Conservation (phyloP, 495 filamentous ascomycete species). For the Aspergillus incahuasiensis region DNA sequence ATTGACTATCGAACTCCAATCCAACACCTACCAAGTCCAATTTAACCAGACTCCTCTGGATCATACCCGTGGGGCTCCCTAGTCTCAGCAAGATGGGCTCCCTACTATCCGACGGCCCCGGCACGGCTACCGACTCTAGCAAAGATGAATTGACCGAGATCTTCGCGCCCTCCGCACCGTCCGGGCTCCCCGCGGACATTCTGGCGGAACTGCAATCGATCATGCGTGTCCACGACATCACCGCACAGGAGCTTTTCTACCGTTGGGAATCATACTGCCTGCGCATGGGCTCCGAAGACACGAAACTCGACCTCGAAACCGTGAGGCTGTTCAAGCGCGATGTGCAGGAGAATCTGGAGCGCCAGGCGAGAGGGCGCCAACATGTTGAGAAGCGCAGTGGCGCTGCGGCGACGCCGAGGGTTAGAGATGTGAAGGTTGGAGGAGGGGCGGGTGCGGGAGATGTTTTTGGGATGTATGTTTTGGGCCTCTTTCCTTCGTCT, state of each 20-base stretch:
- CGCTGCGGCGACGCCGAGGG: conserved; percentile 60
- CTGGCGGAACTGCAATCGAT: conserved; percentile 76
- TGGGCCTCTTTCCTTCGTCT: background rate
- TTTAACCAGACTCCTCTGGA: background rate
- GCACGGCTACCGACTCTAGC: conserved; percentile 12
- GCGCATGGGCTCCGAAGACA: conserved; percentile 78
- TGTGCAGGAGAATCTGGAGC: conserved; percentile 76
- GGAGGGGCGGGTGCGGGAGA: conserved; percentile 41
- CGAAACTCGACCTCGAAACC: conserved; percentile 61
- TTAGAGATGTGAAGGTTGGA: conserved; percentile 38
- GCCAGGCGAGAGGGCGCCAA: conserved; percentile 51
- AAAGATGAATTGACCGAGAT: conserved; percentile 59
- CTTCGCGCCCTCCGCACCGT: conserved; percentile 53
- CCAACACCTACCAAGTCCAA: background rate
- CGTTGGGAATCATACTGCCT: conserved; percentile 98
- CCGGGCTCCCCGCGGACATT: conserved; percentile 65
- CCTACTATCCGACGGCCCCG: conserved; percentile 5
- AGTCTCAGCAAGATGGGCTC: background rate
- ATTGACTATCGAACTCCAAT: background rate
- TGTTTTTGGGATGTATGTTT: conserved; percentile 76
- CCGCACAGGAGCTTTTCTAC: conserved; percentile 80
- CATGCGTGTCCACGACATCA: conserved; percentile 70
- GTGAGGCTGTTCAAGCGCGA: conserved; percentile 77
- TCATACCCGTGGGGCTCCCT: background rate
- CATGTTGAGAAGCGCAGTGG: conserved; percentile 54